These are phyloP conservation scores for Lodderomyces elongisporus DNA, from an alignment of 1,139 yeast genomes.

Conservation along the genomic window DNA sequence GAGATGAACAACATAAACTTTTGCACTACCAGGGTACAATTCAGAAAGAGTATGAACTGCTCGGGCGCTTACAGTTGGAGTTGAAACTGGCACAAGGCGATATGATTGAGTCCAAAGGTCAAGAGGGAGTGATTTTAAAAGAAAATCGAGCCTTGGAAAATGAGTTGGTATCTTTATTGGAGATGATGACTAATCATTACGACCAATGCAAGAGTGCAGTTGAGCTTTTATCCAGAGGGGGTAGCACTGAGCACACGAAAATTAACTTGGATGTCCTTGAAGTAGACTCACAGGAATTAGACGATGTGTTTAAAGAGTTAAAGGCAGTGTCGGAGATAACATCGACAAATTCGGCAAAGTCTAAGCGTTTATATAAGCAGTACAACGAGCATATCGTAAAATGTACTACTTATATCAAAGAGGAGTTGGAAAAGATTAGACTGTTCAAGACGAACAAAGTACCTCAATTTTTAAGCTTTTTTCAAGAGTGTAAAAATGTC, in stretches of 20 bases:
- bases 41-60: conserved; percentile 19
- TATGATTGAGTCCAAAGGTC: conserved; percentile 14
- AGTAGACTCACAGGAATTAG: conserved; percentile 32
- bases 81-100: conserved; percentile 12
- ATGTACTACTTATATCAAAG: conserved; percentile 13
- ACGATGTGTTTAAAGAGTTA: conserved; percentile 27
- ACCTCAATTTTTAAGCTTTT: conserved; percentile 22
- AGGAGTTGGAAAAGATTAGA: conserved; percentile 17
- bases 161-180: conserved; percentile 65
- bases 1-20: conserved; percentile 14
- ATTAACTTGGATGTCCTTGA: conserved; percentile 28
- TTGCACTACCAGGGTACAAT: conserved; percentile 16
- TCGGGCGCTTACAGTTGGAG: conserved; percentile 18
- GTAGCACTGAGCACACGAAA: conserved; percentile 2
- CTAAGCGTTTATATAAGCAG: conserved; percentile 20
- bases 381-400: conserved; percentile 17
- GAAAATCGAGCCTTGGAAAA: conserved; percentile 55
- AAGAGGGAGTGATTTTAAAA: conserved; percentile 20
- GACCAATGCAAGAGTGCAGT: conserved; percentile 61
- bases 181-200: conserved; percentile 73
- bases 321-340: conserved; percentile 34
- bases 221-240: conserved; percentile 15
- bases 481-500: conserved; percentile 17
- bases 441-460: conserved; percentile 22
- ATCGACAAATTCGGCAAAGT: conserved; percentile 31